Percentiles rank a stretch among this genome's conserved stretches.
Evolutionary conservation across 2,329 filamentous ascomycete genomes (phyloP).

Genomic region (Alternaria metachromatica): DNA sequence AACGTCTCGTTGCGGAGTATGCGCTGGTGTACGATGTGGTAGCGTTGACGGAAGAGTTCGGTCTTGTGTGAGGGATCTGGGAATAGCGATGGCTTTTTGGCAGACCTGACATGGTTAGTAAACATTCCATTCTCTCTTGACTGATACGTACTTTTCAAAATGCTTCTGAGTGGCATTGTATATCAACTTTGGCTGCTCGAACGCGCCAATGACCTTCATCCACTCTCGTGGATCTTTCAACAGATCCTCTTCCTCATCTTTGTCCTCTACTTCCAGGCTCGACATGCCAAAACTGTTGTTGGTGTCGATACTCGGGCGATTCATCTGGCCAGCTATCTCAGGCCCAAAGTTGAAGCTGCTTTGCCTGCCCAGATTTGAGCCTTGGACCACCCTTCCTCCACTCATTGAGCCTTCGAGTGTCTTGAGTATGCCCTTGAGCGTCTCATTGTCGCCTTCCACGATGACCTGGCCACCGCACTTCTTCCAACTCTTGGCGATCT

Average conservation of each 20-base stretch:
- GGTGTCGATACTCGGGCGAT: conserved; percentile 58
- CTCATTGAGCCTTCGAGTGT: conserved; percentile 86
- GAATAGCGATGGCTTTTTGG: conserved; percentile 57
- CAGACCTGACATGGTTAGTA: conserved; percentile 43
- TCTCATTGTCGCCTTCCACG: conserved; percentile 76
- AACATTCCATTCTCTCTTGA: accelerated
- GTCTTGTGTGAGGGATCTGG: conserved; percentile 84
- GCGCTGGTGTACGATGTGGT: conserved; percentile 90
- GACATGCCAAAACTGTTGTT: conserved; percentile 69
- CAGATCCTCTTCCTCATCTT: conserved; percentile 64
- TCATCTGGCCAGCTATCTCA: conserved; percentile 30
- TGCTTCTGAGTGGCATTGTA: conserved; percentile 87
- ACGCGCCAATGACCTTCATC: conserved; percentile 83
- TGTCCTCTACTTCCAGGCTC: conserved; percentile 58
- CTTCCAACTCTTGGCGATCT: conserved; percentile 92
- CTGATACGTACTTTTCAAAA: conserved; percentile 72
- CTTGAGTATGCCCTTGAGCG: conserved; percentile 81
- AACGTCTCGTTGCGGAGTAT: conserved; percentile 93
- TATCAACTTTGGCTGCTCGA: conserved; percentile 79
- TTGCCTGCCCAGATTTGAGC: conserved; percentile 65
- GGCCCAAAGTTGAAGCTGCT: conserved; percentile 68
- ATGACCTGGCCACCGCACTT: conserved; percentile 87
- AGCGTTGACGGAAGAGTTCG: conserved; percentile 83
- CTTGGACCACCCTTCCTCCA: conserved; percentile 72
- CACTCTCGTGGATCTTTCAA: conserved; percentile 77